Conservation (phyloP, 2,329 filamentous ascomycete species). For the Ophiostoma ulmi region DNA sequence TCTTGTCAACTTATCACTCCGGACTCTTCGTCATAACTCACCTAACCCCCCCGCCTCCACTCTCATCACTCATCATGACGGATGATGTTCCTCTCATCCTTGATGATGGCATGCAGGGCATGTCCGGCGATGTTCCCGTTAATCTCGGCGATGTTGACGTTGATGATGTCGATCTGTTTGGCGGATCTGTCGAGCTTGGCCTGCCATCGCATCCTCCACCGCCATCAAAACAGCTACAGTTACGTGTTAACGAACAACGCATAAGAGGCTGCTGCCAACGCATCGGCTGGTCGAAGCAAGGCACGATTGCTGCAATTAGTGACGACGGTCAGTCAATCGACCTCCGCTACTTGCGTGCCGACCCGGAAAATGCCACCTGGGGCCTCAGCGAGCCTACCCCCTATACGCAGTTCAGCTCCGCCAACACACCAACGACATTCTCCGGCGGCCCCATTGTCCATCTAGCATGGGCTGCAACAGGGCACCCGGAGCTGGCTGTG, state of each 20-base stretch:
- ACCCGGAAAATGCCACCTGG: constrained; percentile 68
- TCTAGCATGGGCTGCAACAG: constrained; percentile 69
- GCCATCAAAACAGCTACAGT: constrained; percentile 61
- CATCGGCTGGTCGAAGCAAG: constrained; percentile 82
- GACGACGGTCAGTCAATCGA: constrained; percentile 65
- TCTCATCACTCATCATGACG: constrained; percentile 4
- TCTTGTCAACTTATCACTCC: not conserved
- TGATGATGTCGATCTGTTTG: constrained; percentile 57
- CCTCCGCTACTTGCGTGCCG: constrained; percentile 66
- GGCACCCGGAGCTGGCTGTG: constrained; percentile 74
- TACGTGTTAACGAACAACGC: constrained; percentile 71
- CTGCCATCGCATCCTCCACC: constrained; percentile 44
- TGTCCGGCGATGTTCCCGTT: constrained; percentile 47
- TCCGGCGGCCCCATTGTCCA: constrained; percentile 68
- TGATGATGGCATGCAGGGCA: constrained; percentile 38
- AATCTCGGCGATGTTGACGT: constrained; percentile 53
- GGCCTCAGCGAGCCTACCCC: constrained; percentile 66
- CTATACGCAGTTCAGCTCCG: constrained; percentile 55
- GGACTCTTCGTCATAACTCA: not conserved
- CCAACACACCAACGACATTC: constrained; percentile 35
- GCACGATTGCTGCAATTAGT: constrained; percentile 77
- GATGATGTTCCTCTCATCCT: constrained; percentile 24
- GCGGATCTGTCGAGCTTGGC: constrained; percentile 42
- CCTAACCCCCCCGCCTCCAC: not conserved
- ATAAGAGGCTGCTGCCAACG: constrained; percentile 75